These are phyloP conservation scores for Mangifera indica DNA, from an alignment of 345 rosid genomes.

Conservation along the genomic window DNA sequence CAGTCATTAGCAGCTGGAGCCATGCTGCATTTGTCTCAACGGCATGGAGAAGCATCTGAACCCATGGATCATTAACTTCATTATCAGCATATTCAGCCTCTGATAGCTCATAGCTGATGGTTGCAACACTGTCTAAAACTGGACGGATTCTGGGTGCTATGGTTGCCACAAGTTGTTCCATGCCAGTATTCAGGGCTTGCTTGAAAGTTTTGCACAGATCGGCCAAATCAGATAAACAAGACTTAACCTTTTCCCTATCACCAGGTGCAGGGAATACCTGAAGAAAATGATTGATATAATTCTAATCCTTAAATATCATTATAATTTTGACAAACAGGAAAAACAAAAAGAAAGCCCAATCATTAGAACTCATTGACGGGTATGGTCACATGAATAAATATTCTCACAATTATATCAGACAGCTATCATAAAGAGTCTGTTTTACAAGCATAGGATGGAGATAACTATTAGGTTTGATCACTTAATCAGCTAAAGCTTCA, in stretches of 20 bases:
- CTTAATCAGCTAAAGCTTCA: background rate
- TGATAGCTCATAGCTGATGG: constrained; percentile 86
- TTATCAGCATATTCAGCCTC: constrained; percentile 95
- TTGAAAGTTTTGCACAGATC: constrained; percentile 81
- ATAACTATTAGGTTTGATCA: background rate
- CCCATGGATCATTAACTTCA: constrained; percentile 98
- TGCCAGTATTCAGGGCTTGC: constrained; percentile 70
- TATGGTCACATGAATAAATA: background rate
- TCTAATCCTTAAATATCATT: background rate
- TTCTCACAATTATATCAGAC: background rate
- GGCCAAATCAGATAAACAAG: constrained; percentile 85
- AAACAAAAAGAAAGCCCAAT: background rate
- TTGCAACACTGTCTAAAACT: constrained; percentile 76
- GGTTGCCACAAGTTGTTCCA: constrained; percentile 84
- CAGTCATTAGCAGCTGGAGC: constrained; percentile 90
- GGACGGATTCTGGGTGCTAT: constrained; percentile 89
- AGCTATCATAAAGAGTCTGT: background rate
- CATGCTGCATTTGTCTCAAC: constrained; percentile 86
- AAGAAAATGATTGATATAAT: constrained; percentile 17
- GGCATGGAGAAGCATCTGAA: constrained; percentile 88
- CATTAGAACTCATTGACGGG: background rate
- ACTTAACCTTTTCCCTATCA: constrained; percentile 90
- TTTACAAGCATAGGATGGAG: background rate
- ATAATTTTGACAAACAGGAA: background rate
- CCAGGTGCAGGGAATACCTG: constrained; percentile 90